Evolutionary conservation across 1,284 basidiomycete genomes (phyloP).

Genomic region (Stygiomarasmius scandens): DNA sequence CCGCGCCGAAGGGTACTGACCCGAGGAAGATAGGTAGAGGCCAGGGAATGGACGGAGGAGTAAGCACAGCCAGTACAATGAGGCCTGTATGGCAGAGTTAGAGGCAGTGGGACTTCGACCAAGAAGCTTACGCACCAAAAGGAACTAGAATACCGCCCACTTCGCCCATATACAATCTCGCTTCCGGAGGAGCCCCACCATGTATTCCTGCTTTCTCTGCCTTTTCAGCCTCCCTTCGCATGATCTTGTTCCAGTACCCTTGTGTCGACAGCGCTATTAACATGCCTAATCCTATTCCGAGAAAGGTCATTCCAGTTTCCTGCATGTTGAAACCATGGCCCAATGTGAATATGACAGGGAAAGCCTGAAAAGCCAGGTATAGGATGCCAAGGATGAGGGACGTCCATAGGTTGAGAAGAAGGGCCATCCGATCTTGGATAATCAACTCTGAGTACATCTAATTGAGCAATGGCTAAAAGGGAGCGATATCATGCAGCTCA

Average conservation of each 20-base stretch:
- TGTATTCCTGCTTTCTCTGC: not conserved
- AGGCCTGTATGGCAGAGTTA: slow-evolving; percentile 8
- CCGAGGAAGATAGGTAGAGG: slow-evolving; percentile 39
- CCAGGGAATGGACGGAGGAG: slow-evolving; percentile 47
- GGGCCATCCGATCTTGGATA: slow-evolving; percentile 73
- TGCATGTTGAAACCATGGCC: slow-evolving; percentile 65
- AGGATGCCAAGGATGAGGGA: slow-evolving; percentile 75
- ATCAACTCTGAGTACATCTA: slow-evolving; percentile 56
- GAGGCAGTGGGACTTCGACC: not conserved
- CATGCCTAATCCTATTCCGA: slow-evolving; percentile 77
- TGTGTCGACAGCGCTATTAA: slow-evolving; percentile 54
- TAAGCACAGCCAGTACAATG: slow-evolving; percentile 42
- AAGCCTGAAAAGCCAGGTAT: slow-evolving; percentile 75
- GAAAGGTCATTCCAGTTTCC: slow-evolving; percentile 65
- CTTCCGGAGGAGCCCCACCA: slow-evolving; percentile 32
- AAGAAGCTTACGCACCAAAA: slow-evolving; percentile 39
- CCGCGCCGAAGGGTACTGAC: slow-evolving; percentile 35
- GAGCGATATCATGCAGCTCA: slow-evolving; percentile 38
- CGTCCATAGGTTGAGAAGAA: slow-evolving; percentile 69
- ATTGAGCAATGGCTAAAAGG: not conserved
- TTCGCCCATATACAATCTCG: slow-evolving; percentile 12
- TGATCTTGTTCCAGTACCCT: slow-evolving; percentile 62
- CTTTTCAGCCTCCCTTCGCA: not conserved
- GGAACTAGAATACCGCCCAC: slow-evolving; percentile 55
- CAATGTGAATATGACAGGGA: slow-evolving; percentile 69